Conservation (phyloP, 2,329 filamentous ascomycete species). For the Diaporthe humulicola region DNA sequence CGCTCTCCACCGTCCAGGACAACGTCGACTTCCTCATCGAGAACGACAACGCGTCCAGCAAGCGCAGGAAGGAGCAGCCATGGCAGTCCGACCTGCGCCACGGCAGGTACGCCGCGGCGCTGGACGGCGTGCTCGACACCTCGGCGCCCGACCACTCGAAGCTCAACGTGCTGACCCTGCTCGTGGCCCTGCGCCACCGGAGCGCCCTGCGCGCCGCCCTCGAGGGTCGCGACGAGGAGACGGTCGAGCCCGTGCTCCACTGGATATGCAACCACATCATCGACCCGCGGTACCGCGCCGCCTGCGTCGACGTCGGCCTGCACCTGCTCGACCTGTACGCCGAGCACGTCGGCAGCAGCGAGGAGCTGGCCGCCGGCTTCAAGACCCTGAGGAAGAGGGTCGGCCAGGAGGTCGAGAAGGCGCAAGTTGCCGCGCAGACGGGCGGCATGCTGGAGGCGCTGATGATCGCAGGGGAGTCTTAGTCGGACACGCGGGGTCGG, state of each 20-base stretch:
- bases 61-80: slow-evolving; percentile 70
- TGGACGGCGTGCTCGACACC: slow-evolving; percentile 81
- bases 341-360: slow-evolving; percentile 80
- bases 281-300: slow-evolving; percentile 83
- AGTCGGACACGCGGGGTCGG: background rate
- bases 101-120: slow-evolving; percentile 80
- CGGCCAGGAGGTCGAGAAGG: slow-evolving; percentile 82
- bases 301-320: slow-evolving; percentile 87
- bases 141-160: slow-evolving; percentile 66
- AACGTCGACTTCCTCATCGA: slow-evolving; percentile 91
- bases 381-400: slow-evolving; percentile 78
- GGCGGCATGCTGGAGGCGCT: slow-evolving; percentile 87
- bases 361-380: slow-evolving; percentile 79
- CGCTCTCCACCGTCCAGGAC: slow-evolving; percentile 86
- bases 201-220: slow-evolving; percentile 87
- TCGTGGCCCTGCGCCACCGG: slow-evolving; percentile 89
- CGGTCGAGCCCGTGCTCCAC: slow-evolving; percentile 83
- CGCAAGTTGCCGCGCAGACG: slow-evolving; percentile 85
- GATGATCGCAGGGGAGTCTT: slow-evolving; percentile 58
- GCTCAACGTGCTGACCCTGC: slow-evolving; percentile 78
- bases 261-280: slow-evolving; percentile 87
- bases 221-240: slow-evolving; percentile 82
- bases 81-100: slow-evolving; percentile 90
- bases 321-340: slow-evolving; percentile 90
- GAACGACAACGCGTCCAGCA: slow-evolving; percentile 66